These are phyloP conservation scores for Nothomitra cinnamomea DNA, from an alignment of 2,329 filamentous ascomycete genomes.

Conservation along the genomic window DNA sequence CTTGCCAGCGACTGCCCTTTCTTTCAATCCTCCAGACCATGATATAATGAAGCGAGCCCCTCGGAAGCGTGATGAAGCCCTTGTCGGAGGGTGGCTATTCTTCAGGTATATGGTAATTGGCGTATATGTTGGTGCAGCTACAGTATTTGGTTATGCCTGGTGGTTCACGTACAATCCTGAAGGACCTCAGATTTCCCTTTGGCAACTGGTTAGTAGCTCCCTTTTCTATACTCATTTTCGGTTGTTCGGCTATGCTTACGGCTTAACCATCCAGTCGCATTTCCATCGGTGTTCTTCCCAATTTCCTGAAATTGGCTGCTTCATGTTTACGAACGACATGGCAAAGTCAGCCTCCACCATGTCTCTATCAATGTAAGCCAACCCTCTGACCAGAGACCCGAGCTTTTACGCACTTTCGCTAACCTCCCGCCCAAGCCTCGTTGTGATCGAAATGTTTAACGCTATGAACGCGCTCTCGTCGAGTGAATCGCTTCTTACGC, in stretches of 20 bases:
- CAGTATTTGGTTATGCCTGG: constrained; percentile 96
- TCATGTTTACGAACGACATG: constrained; percentile 77
- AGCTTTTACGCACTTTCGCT: constrained; percentile 2
- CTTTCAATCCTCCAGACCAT: constrained; percentile 96
- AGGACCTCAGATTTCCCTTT: constrained; percentile 83
- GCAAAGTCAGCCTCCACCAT: constrained; percentile 84
- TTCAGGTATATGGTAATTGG: constrained; percentile 95
- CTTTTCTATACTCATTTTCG: not conserved
- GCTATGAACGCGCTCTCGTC: constrained; percentile 96
- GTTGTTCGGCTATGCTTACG: not conserved
- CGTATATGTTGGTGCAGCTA: constrained; percentile 84
- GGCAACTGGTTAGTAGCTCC: constrained; percentile 42
- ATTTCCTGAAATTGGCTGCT: constrained; percentile 79
- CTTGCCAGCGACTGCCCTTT: constrained; percentile 85
- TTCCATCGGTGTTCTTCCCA: constrained; percentile 84
- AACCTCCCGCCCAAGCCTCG: constrained; percentile 37
- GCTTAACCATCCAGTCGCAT: constrained; percentile 34
- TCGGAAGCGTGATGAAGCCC: constrained; percentile 76
- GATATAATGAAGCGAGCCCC: constrained; percentile 93
- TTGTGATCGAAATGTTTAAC: constrained; percentile 99
- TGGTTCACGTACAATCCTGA: constrained; percentile 95
- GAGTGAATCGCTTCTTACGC: constrained; percentile 80
- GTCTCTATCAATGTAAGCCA: constrained; percentile 50
- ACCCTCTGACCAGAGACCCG: not conserved
- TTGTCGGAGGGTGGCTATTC: constrained; percentile 92